Conservation (phyloP, 176 grass and related monocot species). For the Avena atlantica region DNA sequence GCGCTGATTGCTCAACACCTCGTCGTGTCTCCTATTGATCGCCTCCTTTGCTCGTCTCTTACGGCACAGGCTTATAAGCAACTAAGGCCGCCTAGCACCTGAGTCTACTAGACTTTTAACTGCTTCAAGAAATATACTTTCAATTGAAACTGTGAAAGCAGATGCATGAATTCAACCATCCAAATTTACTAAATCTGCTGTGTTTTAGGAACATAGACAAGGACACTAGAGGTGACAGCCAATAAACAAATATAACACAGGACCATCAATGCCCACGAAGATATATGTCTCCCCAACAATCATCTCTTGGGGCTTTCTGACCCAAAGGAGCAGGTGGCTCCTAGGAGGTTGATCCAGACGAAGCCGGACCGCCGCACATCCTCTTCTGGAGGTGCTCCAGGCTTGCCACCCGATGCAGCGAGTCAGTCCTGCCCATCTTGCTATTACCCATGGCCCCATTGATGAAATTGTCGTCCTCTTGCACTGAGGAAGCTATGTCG, state of each 20-base stretch:
- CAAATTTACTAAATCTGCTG: slow-evolving; percentile 1
- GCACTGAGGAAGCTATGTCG: slow-evolving; percentile 36
- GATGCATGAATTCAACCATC: background rate
- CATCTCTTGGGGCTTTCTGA: slow-evolving; percentile 35
- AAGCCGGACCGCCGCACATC: slow-evolving; percentile 60
- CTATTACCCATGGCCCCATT: slow-evolving; percentile 12
- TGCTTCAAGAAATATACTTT: too few relatives aligned
- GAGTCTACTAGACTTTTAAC: too few relatives aligned
- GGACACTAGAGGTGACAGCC: background rate
- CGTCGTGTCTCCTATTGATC: too few relatives aligned
- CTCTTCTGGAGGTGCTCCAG: slow-evolving; percentile 84
- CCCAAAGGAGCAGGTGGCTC: background rate
- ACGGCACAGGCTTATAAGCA: too few relatives aligned
- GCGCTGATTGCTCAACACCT: too few relatives aligned
- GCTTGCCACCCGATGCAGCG: slow-evolving; percentile 68
- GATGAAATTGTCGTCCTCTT: slow-evolving; percentile 44
- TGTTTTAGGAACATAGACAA: background rate
- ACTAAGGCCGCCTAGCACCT: too few relatives aligned
- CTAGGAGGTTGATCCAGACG: slow-evolving; percentile 57
- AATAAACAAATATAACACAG: slow-evolving; percentile 38
- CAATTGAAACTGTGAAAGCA: background rate
- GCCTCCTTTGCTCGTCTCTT: too few relatives aligned
- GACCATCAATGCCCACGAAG: slow-evolving; percentile 35
- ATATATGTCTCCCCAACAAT: background rate
- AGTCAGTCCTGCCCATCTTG: slow-evolving; percentile 54